Conservation (phyloP, 768 basidiomycete species). For the Russula griseocarnosa region DNA sequence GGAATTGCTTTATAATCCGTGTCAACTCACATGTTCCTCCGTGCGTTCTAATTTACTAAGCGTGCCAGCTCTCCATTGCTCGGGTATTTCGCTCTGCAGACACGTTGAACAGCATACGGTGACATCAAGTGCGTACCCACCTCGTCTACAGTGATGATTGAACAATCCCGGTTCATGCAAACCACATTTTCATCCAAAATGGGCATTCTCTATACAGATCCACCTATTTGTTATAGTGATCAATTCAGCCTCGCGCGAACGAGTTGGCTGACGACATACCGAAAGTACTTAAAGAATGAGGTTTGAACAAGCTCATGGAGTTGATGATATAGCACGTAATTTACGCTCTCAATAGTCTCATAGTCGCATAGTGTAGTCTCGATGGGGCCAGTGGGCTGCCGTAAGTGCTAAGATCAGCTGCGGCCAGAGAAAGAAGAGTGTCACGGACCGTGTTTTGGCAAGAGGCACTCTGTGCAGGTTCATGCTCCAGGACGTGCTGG, state of each 20-base stretch:
- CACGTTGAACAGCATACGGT: slow-evolving; percentile 6
- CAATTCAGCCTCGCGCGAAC: not conserved
- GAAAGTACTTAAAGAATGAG: slow-evolving; percentile 95
- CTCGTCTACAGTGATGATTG: slow-evolving; percentile 90
- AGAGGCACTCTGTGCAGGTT: slow-evolving; percentile 17
- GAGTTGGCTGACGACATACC: slow-evolving; percentile 45
- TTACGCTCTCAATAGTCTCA: slow-evolving; percentile 88
- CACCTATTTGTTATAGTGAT: slow-evolving; percentile 44
- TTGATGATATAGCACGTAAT: slow-evolving; percentile 66
- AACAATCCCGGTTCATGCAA: slow-evolving; percentile 88
- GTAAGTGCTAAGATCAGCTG: slow-evolving; percentile 16
- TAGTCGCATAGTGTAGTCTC: slow-evolving; percentile 87
- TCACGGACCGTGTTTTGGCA: slow-evolving; percentile 13
- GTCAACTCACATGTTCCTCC: slow-evolving; percentile 41
- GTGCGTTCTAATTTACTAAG: slow-evolving; percentile 71
- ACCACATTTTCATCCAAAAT: slow-evolving; percentile 92
- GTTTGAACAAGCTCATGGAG: slow-evolving; percentile 80
- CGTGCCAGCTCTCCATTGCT: slow-evolving; percentile 82
- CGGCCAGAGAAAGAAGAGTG: not conserved
- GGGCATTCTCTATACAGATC: slow-evolving; percentile 96
- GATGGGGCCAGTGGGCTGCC: slow-evolving; percentile 77
- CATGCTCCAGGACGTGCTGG: slow-evolving; percentile 19
- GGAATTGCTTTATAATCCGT: not conserved
- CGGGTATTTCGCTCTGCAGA: slow-evolving; percentile 77
- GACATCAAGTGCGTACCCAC: slow-evolving; percentile 39